Conservation (phyloP, 2,329 filamentous ascomycete genomes). For the Colletotrichum spinosum region DNA sequence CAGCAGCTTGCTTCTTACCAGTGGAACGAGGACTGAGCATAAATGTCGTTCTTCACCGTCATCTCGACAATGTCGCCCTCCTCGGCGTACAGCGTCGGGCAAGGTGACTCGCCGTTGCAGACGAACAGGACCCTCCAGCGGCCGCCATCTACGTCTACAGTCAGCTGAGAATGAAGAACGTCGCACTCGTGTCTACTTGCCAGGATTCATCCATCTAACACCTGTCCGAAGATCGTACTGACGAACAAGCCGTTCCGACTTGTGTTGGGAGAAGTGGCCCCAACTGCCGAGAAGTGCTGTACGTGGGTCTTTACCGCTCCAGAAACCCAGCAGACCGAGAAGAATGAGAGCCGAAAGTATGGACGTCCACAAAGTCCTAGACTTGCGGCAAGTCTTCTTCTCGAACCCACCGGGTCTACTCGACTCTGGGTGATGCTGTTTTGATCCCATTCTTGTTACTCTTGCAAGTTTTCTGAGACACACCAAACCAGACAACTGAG, state of each 20-base stretch:
- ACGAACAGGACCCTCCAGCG: constrained; percentile 33
- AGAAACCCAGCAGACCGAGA: background rate
- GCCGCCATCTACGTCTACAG: constrained; percentile 12
- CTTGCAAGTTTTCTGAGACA: background rate
- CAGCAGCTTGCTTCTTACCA: constrained; percentile 9
- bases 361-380: constrained; percentile 3
- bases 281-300: constrained; percentile 8
- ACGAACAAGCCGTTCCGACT: constrained; percentile 11
- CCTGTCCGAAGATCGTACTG: constrained; percentile 17
- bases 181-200: background rate
- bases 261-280: background rate
- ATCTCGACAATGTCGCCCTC: constrained; percentile 26
- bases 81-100: constrained; percentile 27
- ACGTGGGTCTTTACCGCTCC: background rate
- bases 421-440: constrained; percentile 3
- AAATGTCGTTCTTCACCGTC: constrained; percentile 25
- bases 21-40: constrained; percentile 24
- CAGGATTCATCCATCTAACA: constrained; percentile 33
- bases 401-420: background rate
- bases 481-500: background rate
- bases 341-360: constrained; percentile 3
- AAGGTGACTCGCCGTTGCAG: constrained; percentile 31
- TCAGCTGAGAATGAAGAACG: background rate
- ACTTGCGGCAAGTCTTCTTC: background rate
- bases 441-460: constrained; percentile 22